Evolutionary conservation across 2,329 filamentous ascomycete genomes (phyloP).

Genomic region (Monosporascus sp.): DNA sequence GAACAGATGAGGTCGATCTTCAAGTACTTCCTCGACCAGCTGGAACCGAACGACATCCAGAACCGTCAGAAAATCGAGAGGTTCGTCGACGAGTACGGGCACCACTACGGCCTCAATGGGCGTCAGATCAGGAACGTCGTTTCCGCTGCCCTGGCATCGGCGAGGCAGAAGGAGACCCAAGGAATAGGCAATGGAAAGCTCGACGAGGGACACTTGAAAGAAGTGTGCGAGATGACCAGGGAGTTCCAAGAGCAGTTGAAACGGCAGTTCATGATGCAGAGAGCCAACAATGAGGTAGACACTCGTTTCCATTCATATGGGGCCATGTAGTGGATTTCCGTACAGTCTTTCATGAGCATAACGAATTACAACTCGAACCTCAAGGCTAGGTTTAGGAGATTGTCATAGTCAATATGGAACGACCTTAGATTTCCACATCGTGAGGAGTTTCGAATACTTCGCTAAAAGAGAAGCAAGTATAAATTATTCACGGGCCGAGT

Average conservation of each 20-base stretch:
- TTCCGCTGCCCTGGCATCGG: not conserved
- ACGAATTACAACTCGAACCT: too few species aligned
- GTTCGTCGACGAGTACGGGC: not conserved
- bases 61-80: not conserved
- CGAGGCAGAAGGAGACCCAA: not conserved
- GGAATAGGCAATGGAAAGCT: not conserved
- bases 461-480: too few species aligned
- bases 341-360: too few species aligned
- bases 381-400: too few species aligned
- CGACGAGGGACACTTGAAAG: not conserved
- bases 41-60: constrained; percentile 5
- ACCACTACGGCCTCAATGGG: not conserved
- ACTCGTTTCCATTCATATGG: not conserved
- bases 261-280: not conserved
- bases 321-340: too few species aligned
- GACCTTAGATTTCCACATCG: too few species aligned
- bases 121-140: not conserved
- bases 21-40: constrained; percentile 12
- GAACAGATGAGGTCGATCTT: constrained; percentile 10
- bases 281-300: constrained; percentile 1
- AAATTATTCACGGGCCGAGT: too few species aligned
- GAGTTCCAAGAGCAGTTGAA: constrained; percentile 1
- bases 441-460: too few species aligned
- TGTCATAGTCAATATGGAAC: too few species aligned
- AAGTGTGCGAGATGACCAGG: constrained; percentile 4